Evolutionary conservation across 139 green algal genomes (phyloP).

Genomic region (Asterochloris sp.): DNA sequence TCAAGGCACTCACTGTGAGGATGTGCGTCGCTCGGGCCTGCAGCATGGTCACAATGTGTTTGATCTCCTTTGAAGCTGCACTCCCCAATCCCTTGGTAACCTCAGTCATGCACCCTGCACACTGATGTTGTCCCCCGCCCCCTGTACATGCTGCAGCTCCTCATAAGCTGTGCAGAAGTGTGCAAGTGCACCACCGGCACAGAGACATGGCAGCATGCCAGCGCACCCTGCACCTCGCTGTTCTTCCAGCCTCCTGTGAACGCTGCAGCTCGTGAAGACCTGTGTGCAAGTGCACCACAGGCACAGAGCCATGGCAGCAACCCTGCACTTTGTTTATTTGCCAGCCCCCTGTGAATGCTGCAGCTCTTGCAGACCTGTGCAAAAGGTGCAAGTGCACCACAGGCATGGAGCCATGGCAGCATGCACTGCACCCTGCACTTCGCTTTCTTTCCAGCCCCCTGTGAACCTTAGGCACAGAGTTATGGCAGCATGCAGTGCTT

Average conservation of each 20-base stretch:
- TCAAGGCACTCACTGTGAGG: neutral
- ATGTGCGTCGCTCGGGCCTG: too few relatives aligned
- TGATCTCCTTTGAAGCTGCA: too few relatives aligned
- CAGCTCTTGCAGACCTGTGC: neutral
- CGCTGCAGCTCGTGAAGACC: neutral
- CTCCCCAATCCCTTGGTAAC: too few relatives aligned
- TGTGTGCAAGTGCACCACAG: neutral
- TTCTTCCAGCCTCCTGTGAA: neutral
- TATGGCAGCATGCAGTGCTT: neutral
- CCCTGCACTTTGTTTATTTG: too few relatives aligned
- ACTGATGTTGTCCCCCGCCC: neutral
- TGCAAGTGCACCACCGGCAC: neutral
- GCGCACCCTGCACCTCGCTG: neutral
- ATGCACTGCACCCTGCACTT: too few relatives aligned
- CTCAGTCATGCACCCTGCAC: neutral
- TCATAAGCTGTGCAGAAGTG: neutral
- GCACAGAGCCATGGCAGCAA: neutral
- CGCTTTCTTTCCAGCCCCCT: neutral
- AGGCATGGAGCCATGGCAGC: neutral
- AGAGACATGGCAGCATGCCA: neutral
- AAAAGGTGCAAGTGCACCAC: neutral
- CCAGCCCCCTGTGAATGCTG: neutral
- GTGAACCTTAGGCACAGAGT: neutral
- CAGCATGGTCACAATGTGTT: too few relatives aligned
- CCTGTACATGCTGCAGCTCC: neutral